Evolutionary conservation across 257 asterid genomes (phyloP), one percentile per base, ranked within the genome.

Genomic region (Penstemon eatonii): DNA sequence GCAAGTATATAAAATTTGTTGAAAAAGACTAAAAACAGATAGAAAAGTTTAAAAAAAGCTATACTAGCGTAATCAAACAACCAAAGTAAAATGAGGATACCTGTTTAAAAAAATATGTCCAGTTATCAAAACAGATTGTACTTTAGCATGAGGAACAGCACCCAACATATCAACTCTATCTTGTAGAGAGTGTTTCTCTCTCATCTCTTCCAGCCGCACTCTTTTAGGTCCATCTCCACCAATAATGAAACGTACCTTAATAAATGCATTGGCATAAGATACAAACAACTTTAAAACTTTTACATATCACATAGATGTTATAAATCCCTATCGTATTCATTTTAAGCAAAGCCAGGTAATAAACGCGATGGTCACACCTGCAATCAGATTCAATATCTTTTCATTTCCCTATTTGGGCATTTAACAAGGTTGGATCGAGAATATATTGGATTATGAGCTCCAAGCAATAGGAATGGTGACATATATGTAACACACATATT

Each of bases 211-310:
- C 75, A 94, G 67, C 43, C 95, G 86, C 72, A 94, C 99, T 81
- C 97, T 84, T 84, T 91, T 94, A 67, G 99, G 97, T 67, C 99
- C 99, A 77, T 93, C 97, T 44, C 99, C 99, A 73, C 99, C 99
- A 69, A 94, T 75, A 76, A 94, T 70, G 78, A 94, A 94, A 70
- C 95, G 89, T 74, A 94, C 97, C 99, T 90, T 73, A 51, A 71
- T 25, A 62, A 66, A 67, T 25, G 51, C 73, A 64, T 64, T 73
- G 68, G 38, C 66, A 49, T 63, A 55, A 60, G 54, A 63, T 12
- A 60, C 51, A 50, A 62, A 45, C 25, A 66, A 25, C 33, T 25
- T 25, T 25, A 57, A 49, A 47, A 73, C 43, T 56, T 39, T 56
- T 50, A 37, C 56, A 50, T 11, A 44, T 49, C 43, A 76, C 56